Base-by-base conservation (phyloP, 495 filamentous ascomycete species). In the Penicillium manginii region DNA sequence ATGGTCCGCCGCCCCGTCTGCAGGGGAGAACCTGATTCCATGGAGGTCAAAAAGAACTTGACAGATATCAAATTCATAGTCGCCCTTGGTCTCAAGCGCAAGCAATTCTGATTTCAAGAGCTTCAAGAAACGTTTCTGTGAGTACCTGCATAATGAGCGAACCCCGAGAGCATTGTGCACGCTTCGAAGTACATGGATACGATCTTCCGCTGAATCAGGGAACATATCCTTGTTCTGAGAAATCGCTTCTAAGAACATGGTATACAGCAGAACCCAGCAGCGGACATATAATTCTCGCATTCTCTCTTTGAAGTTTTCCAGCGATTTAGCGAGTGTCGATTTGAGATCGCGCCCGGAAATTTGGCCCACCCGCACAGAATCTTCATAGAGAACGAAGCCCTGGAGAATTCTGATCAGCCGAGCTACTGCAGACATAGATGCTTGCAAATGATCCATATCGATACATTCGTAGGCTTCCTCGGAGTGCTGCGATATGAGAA, bases 41-140 rank as follows among this genome's bases (percentile, higher is more conserved):
- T 96, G 87, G 2, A 96, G 80, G 70, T 97, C 93, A 67, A 86
- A 92, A n/a, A 97, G 81, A 7, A 94, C 83, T 67, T 97, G 93
- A 23, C 88, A 87, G 12, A 93, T 80, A 64, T 97, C 92, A 63
- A 83, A 79, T 63, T 91, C 89, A 78, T 85, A 89, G 54, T 86
- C 87, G 37, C 89, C 84, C 40, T 85, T 82, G 31, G 83, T 79
- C 50, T 85, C 72, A 32, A 84, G 63, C 35, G 83, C 81, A 26
- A 92, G 72, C 12, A 93, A 78, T 65, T 98, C 96, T 7, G 90
- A 79, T 65, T 91, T 91, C 78, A 94, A 84, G 66, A 97, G 82
- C 59, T 88, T 91, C n/a, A 97, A 79, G 75, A 98, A 93, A 21
- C 88, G 83, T 73, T 92, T 88, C 64, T 88, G 87, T 2, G 90